Conservation (phyloP, 805 yeast genomes). For the Saturnispora kantuleensis region DNA sequence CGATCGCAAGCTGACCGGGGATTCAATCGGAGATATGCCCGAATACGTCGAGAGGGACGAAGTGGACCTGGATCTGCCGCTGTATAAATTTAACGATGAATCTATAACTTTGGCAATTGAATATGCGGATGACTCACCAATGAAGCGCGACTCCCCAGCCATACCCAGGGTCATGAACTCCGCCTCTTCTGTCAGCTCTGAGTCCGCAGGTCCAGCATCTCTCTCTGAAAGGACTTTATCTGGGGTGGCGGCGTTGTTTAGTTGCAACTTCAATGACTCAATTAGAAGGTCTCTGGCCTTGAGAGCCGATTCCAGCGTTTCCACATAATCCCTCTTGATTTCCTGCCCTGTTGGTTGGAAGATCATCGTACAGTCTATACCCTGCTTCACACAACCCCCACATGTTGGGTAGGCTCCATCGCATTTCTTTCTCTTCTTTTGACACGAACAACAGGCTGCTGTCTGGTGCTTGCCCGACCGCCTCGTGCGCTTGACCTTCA, state of each 20-base stretch:
- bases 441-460: slow-evolving; percentile 44
- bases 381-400: slow-evolving; percentile 31
- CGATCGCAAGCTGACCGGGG: not conserved
- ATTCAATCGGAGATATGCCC: not conserved
- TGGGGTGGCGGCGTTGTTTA: not conserved
- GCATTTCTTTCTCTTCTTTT: slow-evolving; percentile 39
- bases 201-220: not conserved
- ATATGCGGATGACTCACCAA: slow-evolving; percentile 26
- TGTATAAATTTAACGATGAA: slow-evolving; percentile 17
- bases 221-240: not conserved
- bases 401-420: slow-evolving; percentile 44
- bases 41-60: too few species aligned
- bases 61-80: slow-evolving; percentile 2
- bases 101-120: slow-evolving; percentile 26
- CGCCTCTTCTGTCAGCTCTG: slow-evolving; percentile 22
- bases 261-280: not conserved
- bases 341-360: slow-evolving; percentile 40
- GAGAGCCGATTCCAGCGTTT: slow-evolving; percentile 30
- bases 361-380: slow-evolving; percentile 35
- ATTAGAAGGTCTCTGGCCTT: slow-evolving; percentile 9
- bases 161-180: slow-evolving; percentile 24
- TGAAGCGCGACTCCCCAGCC: slow-evolving; percentile 22
- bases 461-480: slow-evolving; percentile 24
- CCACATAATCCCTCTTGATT: slow-evolving; percentile 37
- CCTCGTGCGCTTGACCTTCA: not conserved